Conservation (phyloP, 768 basidiomycete species). For the Chiua virens region DNA sequence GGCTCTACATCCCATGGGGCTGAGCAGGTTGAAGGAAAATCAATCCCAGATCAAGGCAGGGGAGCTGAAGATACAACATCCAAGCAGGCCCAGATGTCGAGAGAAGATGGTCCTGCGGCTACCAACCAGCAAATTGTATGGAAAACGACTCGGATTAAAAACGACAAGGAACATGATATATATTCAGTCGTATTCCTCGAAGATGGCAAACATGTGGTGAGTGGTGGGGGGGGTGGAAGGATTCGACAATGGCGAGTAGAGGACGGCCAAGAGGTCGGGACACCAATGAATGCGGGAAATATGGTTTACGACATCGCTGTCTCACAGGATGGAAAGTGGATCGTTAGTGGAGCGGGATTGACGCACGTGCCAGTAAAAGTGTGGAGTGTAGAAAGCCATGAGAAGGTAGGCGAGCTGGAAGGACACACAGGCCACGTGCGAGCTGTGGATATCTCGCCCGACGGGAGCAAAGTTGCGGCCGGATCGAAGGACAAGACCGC, state of each 20-base stretch:
- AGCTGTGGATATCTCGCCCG: not conserved
- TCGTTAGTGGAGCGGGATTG: too few species aligned
- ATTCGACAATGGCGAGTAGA: slow-evolving; percentile 6
- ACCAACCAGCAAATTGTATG: not conserved
- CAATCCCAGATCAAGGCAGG: too few species aligned
- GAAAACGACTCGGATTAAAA: slow-evolving; percentile 1
- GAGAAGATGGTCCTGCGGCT: too few species aligned
- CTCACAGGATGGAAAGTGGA: too few species aligned
- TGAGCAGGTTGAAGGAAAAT: too few species aligned
- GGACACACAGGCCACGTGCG: not conserved
- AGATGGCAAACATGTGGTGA: slow-evolving; percentile 4
- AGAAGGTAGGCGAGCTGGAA: too few species aligned
- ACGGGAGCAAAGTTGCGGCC: not conserved
- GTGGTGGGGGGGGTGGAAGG: not conserved
- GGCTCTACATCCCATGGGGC: too few species aligned
- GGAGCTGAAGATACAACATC: too few species aligned
- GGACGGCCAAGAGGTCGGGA: slow-evolving; percentile 5
- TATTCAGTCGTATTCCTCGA: slow-evolving; percentile 3
- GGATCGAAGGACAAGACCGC: not conserved
- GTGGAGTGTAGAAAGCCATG: too few species aligned
- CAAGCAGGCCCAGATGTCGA: too few species aligned
- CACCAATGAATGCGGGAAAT: not conserved
- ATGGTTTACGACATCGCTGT: not conserved
- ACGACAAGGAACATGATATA: not conserved
- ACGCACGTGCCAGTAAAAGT: too few species aligned